Evolutionary conservation across 768 basidiomycete species (phyloP), one percentile per base, ranked within the genome.

Genomic region (Leucocoprinus leucothites): DNA sequence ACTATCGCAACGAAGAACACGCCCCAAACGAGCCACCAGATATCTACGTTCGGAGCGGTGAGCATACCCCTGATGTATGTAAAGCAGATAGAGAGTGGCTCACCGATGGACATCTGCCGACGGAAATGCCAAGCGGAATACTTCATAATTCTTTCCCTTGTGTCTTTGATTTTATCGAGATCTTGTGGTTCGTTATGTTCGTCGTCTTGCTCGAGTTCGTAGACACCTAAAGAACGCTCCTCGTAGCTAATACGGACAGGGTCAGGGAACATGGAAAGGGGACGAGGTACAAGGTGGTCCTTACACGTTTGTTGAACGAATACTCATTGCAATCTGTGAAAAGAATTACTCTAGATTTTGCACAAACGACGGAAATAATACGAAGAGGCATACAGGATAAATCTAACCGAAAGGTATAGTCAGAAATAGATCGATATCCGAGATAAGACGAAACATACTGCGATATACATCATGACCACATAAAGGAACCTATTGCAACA

Each of bases 21-120:
- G 1, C 79, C 87, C 68, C 83, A 82, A 0, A 82, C 85, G 7
- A 92, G 76, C 88, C 87, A 90, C 89, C 89, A 91, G 48, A 90
- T 84, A 65, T 91, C 88, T 76, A 18, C 9, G 31, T 11, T 5
- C 31, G 11, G 31, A 31, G 31, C 6, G 6, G 11, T 31, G 6
- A 31, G 31, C 31, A n/a, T n/a, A n/a, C n/a, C n/a, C n/a, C n/a
- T n/a, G n/a, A n/a, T n/a, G n/a, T n/a, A n/a, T 31, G 31, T 31
- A 11, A 5, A 21, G 13, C 46, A 11, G 16, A 14, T 43, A 9
- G 21, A 25, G 44, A 14, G 19, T 11, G 16, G 80, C 57, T 71
- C 72, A 74, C 77, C 78, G 34, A 75, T 74, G 0, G 76, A 73
- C 54, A 91, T 71, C 64, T 93, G 90, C 38, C 80, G 72, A 2